Conservation (phyloP, 257 asterid genomes). For the Ocimum tenuiflorum region DNA sequence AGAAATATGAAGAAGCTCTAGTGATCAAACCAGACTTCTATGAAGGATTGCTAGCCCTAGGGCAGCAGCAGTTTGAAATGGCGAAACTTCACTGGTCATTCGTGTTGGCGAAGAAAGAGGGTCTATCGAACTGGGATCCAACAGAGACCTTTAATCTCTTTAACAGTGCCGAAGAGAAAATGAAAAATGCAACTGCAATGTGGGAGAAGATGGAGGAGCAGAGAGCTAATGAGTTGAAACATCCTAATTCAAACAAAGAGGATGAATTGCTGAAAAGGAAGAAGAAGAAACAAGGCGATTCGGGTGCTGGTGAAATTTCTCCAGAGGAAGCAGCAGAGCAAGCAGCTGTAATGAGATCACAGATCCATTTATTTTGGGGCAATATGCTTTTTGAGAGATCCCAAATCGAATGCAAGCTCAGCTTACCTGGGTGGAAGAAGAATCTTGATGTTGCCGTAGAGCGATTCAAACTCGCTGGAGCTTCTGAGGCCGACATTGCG, state of each 20-base stretch:
- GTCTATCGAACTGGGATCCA: conserved; percentile 78
- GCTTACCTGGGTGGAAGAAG: conserved; percentile 70
- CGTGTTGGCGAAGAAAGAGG: conserved; percentile 71
- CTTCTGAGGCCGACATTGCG: conserved; percentile 79
- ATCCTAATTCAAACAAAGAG: conserved; percentile 50
- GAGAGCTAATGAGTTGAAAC: conserved; percentile 65
- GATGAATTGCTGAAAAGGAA: conserved; percentile 55
- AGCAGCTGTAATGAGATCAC: conserved; percentile 87
- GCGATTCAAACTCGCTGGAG: conserved; percentile 85
- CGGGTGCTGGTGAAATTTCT: conserved; percentile 40
- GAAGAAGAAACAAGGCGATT: conserved; percentile 64
- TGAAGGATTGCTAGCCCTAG: conserved; percentile 80
- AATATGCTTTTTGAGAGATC: conserved; percentile 92
- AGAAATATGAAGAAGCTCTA: conserved; percentile 82
- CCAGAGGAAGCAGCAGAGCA: conserved; percentile 81
- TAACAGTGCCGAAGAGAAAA: conserved; percentile 73
- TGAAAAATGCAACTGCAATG: conserved; percentile 83
- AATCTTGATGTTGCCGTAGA: conserved; percentile 74
- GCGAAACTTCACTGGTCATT: conserved; percentile 96
- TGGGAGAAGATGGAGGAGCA: conserved; percentile 94
- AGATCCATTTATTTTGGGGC: conserved; percentile 91
- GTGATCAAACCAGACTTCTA: conserved; percentile 71
- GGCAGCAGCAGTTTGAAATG: conserved; percentile 97
- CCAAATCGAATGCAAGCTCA: conserved; percentile 71
- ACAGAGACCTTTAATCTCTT: conserved; percentile 66